Base-by-base conservation (phyloP, 2,329 filamentous ascomycete genomes). In the Epichloe scottii region DNA sequence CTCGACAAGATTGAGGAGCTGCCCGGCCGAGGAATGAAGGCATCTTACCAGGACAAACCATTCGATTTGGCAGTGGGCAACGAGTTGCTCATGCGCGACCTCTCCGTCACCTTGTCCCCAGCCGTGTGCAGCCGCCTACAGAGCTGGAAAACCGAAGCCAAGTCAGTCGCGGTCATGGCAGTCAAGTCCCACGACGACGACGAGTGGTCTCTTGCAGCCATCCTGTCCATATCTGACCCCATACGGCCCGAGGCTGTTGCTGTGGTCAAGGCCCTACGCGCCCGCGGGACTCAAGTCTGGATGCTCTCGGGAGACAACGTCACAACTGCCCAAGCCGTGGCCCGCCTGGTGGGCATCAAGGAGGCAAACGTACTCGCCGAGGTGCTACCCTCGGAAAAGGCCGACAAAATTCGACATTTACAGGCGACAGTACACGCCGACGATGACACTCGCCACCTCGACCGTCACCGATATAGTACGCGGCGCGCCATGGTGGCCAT, bases 261-360 rank as follows among this genome's bases (percentile, higher is more conserved):
- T 7, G 81, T 91, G 17, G 77, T 95, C 52, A 66, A 69, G 6
- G 74, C 81, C 1, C 78, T 95, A 0, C 76, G 79, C 42, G 66
- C 75, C 4, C 77, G 78, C 15, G 81, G 84, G 19, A 82, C 86
- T 45, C 78, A 82, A 34, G 85, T 95, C 4, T 95, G 85, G 81
- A 94, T 96, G 88, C 82, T 95, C 38, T 94, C 89, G 0, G 90
- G 90, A 33, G 90, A 96, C 70, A 95, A 95, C 62, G 71, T 74
- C n/a, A 82, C 73, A n/a, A 96, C 90, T 0, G 90, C 90, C 2
- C 73, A 77, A 19, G 88, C 89, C 0, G 87, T 96, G 3, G 90
- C 86, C 1, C 69, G 74, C 2, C 79, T 80, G 60, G 74, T 95
- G 17, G 87, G 87, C 21, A 95, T 96, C 56, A 76, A 81, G 0